Evolutionary conservation across 352 stramenopile genomes (phyloP), one percentile per base, ranked within the genome.

Genomic region (Phytophthora tentaculata): DNA sequence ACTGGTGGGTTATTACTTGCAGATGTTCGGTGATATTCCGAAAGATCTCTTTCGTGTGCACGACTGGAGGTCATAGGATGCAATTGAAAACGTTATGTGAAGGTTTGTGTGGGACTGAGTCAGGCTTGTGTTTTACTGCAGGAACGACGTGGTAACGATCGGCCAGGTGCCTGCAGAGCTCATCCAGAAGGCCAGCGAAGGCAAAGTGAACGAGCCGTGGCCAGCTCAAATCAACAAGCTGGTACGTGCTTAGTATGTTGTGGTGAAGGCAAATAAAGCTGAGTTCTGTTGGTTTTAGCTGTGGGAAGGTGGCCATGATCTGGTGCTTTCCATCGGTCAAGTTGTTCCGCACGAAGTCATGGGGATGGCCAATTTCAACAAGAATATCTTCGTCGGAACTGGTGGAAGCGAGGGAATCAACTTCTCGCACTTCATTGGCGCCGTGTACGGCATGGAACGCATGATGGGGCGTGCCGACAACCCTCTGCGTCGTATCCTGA

Each of bases 291-390:
- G 5, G 26, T 26, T 58, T 6, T 56, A 96, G 88, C 63, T 96
- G 12, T 99, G 95, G 95, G 91, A 97, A 23, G 97, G 96, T 22
- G 62, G 83, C 4, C 91, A 97, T 76, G 90, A 98, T 59, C 69
- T 99, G 19, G 91, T 99, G 22, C 62, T 99, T 5, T 98, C 94
- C 9, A 98, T 99, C 69, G 97, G 97, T 22, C 97, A 99, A 82
- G 96, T 99, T 17, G 96, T 99, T 10, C 97, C 97, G 2, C 97
- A 99, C 65, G 96, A 99, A 77, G 97, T 99, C 28, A 98, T 98
- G 88, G 96, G 97, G 16, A 99, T 99, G 97, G 96, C 97, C n/a
- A 99, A 99, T 79, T 99, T 95, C 81, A 99, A 99, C 86, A 99
- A 99, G 80, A 99, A 99, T 72, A 81, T 99, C 19, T 99, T 99